These are phyloP conservation scores for Penicillium sp. DNA, from an alignment of 2,329 filamentous ascomycete genomes.

Conservation along the genomic window DNA sequence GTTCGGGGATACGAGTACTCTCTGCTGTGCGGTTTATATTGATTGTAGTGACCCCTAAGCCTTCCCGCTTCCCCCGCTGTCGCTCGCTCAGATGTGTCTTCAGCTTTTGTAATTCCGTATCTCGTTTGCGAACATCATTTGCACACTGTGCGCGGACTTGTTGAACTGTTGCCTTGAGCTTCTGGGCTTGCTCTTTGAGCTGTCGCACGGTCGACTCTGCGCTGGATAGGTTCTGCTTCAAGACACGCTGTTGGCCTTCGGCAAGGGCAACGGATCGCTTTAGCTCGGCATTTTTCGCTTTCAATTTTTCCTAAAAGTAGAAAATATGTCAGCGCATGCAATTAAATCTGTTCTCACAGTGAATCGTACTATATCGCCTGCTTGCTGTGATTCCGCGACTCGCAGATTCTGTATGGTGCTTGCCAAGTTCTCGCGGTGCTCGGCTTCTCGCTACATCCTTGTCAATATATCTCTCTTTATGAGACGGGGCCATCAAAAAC, in stretches of 20 bases:
- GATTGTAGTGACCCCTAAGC: constrained; percentile 46
- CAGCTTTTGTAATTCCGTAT: constrained; percentile 80
- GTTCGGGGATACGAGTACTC: constrained; percentile 28
- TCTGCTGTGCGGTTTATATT: constrained; percentile 41
- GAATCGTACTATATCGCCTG: constrained; percentile 60
- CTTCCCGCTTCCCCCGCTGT: constrained; percentile 57
- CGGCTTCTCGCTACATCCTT: constrained; percentile 69
- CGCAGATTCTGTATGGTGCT: constrained; percentile 72
- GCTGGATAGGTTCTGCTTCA: constrained; percentile 65
- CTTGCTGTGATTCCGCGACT: constrained; percentile 69
- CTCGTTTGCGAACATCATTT: constrained; percentile 85
- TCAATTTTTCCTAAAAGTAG: constrained; percentile 46
- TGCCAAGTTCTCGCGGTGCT: constrained; percentile 79
- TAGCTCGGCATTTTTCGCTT: constrained; percentile 54
- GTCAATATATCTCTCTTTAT: constrained; percentile 12
- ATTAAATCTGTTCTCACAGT: constrained; percentile 11
- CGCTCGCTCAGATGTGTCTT: constrained; percentile 79
- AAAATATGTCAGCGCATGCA: constrained; percentile 2
- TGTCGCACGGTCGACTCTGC: constrained; percentile 70
- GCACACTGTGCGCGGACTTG: constrained; percentile 84
- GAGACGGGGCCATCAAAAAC: background rate
- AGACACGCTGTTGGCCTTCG: constrained; percentile 67
- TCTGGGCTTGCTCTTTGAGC: constrained; percentile 78
- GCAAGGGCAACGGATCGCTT: constrained; percentile 54
- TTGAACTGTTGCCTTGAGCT: constrained; percentile 72